Evolutionary conservation across 345 rosid genomes (phyloP).

Genomic region (Balakata baccata): DNA sequence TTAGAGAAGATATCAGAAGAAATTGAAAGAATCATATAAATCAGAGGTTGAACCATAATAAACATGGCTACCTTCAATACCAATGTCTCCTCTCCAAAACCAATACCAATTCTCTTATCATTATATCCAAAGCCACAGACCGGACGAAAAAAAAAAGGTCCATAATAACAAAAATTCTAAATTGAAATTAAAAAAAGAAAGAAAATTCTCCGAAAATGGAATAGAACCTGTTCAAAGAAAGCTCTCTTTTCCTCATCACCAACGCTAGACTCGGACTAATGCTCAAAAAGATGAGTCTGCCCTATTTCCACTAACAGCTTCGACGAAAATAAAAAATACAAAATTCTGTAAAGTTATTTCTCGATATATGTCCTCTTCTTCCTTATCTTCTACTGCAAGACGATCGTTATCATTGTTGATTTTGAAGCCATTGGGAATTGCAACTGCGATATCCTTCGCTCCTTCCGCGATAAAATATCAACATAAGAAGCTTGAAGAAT

Average conservation of each 20-base stretch:
- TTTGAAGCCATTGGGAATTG: too few relatives aligned
- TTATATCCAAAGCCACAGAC: background rate
- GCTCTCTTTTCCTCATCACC: conserved; percentile 59
- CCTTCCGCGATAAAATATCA: too few relatives aligned
- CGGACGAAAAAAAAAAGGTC: background rate
- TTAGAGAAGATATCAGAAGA: conserved; percentile 62
- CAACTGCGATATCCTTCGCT: too few relatives aligned
- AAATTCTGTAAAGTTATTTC: too few relatives aligned
- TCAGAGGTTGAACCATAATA: conserved; percentile 51
- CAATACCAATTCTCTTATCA: background rate
- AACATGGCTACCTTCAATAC: conserved; percentile 46
- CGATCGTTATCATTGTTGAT: too few relatives aligned
- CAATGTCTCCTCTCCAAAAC: conserved; percentile 25
- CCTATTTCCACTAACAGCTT: conserved; percentile 62
- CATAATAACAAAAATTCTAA: background rate
- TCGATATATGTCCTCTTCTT: too few relatives aligned
- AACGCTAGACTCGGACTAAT: conserved; percentile 74
- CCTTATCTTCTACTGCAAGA: too few relatives aligned
- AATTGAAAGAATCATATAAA: conserved; percentile 55
- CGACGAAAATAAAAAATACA: too few relatives aligned
- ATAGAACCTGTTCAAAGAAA: conserved; percentile 63
- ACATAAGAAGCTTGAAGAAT: too few relatives aligned
- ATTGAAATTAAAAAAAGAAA: background rate
- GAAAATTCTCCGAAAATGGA: background rate
- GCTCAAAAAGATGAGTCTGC: conserved; percentile 67